A percentile compares a stretch with the other conserved stretches of the same genome.
Evolutionary conservation across 345 rosid genomes (phyloP).

Genomic region (Populus pruinosa): DNA sequence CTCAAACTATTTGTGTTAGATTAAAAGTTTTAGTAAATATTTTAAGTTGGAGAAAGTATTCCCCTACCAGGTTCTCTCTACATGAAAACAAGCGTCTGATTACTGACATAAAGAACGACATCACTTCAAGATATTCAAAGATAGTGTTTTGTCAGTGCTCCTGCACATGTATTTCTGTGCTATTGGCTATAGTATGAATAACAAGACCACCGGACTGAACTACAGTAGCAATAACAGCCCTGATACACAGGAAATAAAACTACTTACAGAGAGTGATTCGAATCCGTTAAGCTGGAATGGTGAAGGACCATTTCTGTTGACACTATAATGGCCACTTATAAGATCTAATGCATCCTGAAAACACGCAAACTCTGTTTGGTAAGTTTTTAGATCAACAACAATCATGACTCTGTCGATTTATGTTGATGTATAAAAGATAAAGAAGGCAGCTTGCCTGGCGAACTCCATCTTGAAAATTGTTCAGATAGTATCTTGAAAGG

Average conservation of each 20-base stretch:
- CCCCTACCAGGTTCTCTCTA: neutral
- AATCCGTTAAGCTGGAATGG: constrained; percentile 69
- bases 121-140: neutral
- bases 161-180: neutral
- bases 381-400: neutral
- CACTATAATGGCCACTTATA: constrained; percentile 73
- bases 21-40: neutral
- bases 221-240: neutral
- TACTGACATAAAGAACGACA: neutral
- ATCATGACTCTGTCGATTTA: neutral
- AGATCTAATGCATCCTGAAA: constrained; percentile 94
- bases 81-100: too few species aligned
- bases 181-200: neutral
- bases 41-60: neutral
- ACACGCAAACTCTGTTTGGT: constrained; percentile 5
- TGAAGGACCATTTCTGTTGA: constrained; percentile 62
- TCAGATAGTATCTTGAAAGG: constrained; percentile 82
- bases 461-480: constrained; percentile 93
- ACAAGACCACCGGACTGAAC: neutral
- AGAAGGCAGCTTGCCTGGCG: constrained; percentile 68
- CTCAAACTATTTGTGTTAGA: neutral
- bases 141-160: neutral
- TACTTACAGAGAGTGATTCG: constrained; percentile 68
- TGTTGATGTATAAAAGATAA: neutral
- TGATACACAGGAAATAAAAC: neutral